Evolutionary conservation across 164 flowering plant species (phyloP).

Genomic region (Vitis amurensis): DNA sequence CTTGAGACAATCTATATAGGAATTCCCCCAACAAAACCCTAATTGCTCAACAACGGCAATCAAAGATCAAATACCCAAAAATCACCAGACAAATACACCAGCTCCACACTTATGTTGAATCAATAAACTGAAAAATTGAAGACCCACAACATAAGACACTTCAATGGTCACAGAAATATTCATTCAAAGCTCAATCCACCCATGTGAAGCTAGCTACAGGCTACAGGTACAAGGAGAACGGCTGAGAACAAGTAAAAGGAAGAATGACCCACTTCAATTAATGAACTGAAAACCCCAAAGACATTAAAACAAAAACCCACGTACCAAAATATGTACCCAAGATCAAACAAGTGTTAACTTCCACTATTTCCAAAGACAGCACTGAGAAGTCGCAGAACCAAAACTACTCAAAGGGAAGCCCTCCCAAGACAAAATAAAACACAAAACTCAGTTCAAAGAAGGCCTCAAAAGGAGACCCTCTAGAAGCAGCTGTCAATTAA

Average conservation of each 20-base stretch:
- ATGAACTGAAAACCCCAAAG: constrained; percentile 19
- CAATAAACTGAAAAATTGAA: constrained; percentile 7
- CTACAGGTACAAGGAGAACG: neutral
- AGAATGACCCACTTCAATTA: constrained; percentile 23
- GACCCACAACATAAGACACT: constrained; percentile 4
- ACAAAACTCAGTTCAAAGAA: constrained; percentile 21
- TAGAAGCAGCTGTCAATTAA: constrained; percentile 33
- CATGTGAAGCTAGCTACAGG: neutral
- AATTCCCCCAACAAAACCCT: constrained; percentile 3
- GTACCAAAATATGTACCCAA: constrained; percentile 20
- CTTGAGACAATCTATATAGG: neutral
- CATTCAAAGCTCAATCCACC: constrained; percentile 8
- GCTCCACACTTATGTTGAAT: too few relatives aligned
- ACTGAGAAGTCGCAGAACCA: constrained; percentile 23
- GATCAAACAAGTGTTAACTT: constrained; percentile 18
- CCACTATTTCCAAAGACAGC: constrained; percentile 29
- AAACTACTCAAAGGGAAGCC: constrained; percentile 13
- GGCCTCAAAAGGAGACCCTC: constrained; percentile 15
- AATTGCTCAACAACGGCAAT: neutral
- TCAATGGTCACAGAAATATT: constrained; percentile 5
- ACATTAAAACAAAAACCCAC: constrained; percentile 2
- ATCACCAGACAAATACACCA: constrained; percentile 1
- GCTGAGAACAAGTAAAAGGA: constrained; percentile 8
- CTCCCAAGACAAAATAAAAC: constrained; percentile 10
- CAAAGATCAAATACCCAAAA: constrained; percentile 7